Base-by-base conservation (phyloP, 2,329 filamentous ascomycete species). In the Rhynchosporium agropyri region DNA sequence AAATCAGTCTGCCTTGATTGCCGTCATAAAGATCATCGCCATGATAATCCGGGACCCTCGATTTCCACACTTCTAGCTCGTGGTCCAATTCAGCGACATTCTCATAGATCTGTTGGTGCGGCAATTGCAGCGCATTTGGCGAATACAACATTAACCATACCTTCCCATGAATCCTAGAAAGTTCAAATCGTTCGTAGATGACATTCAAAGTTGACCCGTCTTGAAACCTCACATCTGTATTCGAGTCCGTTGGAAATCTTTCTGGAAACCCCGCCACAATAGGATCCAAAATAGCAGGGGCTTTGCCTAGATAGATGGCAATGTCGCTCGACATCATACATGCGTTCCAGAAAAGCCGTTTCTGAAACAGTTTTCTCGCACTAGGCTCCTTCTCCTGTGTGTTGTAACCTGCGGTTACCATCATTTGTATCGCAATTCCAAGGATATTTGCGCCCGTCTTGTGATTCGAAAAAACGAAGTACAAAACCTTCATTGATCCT, bases 61-160 rank as follows among this genome's bases (percentile, higher is more conserved):
- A 57, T 28, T 46, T 57, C 54, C 54, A 57, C 31, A 57, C 5
- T n/a, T 36, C 40, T 40, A 57, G 31, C 54, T 57, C 54, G 26
- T 57, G 54, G 3, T 57, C 54, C 15, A 57, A 13, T 26, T 57
- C 54, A 33, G 45, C 26, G 28, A 36, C 42, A 26, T 43, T 29
- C 7, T 57, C 20, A 29, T 57, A 57, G 12, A 57, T 45, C 20
- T 57, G 40, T 15, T 57, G 54, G 33, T 57, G 54, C n/a, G 54
- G 26, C 13, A 57, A 6, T 9, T 33, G 6, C 13, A 57, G 9
- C 43, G 54, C 54, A 12, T 6, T 20, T 31, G 54, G 38, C 2
- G 54, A 57, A 46, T 57, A 33, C 9, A 57, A 40, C 54, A 57
- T 57, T 6, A 40, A 45, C 26, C 29, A 57, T 1, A 57, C 54